These are phyloP conservation scores for Delonix regia DNA, from an alignment of 306 rosid genomes.

Conservation along the genomic window DNA sequence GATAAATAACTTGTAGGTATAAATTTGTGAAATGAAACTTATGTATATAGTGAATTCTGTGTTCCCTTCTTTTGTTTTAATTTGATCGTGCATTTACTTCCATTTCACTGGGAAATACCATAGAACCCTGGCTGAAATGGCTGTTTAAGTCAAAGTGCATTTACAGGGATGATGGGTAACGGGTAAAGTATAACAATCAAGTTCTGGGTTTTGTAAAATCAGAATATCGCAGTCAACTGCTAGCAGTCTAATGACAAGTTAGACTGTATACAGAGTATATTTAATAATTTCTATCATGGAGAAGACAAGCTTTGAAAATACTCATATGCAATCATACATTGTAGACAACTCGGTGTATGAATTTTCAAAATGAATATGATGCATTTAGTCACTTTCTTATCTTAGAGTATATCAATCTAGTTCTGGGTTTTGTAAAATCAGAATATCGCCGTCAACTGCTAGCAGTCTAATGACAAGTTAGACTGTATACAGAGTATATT, in stretches of 20 bases:
- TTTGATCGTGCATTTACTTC: background rate
- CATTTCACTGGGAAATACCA: background rate
- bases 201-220: background rate
- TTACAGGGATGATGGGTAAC: background rate
- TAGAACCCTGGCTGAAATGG: background rate
- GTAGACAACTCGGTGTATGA: slow-evolving; percentile 16
- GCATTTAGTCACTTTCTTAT: slow-evolving; percentile 36
- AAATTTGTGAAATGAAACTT: slow-evolving; percentile 48
- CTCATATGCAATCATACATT: slow-evolving; percentile 23
- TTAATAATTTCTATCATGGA: background rate
- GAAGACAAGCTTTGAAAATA: slow-evolving; percentile 10
- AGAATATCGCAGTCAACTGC: background rate
- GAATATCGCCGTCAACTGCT: background rate
- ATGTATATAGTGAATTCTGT: slow-evolving; percentile 50
- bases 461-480: background rate
- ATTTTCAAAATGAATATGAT: slow-evolving; percentile 29
- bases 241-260: background rate
- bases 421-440: background rate
- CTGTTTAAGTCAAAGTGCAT: background rate
- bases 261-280: background rate
- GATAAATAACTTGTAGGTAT: slow-evolving; percentile 83
- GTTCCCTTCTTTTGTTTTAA: background rate
- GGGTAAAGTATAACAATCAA: background rate
- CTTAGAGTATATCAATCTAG: background rate
- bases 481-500: background rate